Conservation (phyloP, 108 stramenopile genomes). For the Nannochloropsis granulata region DNA sequence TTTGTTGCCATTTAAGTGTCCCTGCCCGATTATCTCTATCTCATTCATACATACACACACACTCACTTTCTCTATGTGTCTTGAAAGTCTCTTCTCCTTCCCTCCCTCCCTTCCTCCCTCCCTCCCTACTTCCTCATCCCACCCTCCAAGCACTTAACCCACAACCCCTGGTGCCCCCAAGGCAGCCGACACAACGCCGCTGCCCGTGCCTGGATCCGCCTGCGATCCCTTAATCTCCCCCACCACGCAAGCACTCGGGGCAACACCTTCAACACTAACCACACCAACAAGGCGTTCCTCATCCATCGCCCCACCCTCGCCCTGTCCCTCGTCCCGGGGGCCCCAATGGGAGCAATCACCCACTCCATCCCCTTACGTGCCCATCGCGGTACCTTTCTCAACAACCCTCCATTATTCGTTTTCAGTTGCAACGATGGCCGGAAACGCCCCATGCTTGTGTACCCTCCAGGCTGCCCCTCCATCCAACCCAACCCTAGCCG, state of each 20-base stretch:
- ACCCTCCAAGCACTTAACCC: not conserved
- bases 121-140: not conserved
- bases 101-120: not conserved
- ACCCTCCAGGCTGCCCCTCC: not conserved
- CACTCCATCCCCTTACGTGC: not conserved
- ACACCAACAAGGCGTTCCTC: not conserved
- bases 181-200: not conserved
- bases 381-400: not conserved
- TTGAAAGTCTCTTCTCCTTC: not conserved
- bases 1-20: too few species aligned
- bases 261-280: not conserved
- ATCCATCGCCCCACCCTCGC: not conserved
- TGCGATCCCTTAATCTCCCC: not conserved
- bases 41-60: too few species aligned
- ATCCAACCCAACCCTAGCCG: not conserved
- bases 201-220: not conserved
- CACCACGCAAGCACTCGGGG: not conserved
- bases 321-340: not conserved
- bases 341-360: not conserved
- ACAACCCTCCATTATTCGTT: not conserved
- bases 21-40: too few species aligned
- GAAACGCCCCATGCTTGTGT: not conserved
- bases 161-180: not conserved
- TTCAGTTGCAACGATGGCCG: not conserved
- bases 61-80: too few species aligned